Base-by-base conservation (phyloP, 352 stramenopile genomes). In the Phytophthora meadii region DNA sequence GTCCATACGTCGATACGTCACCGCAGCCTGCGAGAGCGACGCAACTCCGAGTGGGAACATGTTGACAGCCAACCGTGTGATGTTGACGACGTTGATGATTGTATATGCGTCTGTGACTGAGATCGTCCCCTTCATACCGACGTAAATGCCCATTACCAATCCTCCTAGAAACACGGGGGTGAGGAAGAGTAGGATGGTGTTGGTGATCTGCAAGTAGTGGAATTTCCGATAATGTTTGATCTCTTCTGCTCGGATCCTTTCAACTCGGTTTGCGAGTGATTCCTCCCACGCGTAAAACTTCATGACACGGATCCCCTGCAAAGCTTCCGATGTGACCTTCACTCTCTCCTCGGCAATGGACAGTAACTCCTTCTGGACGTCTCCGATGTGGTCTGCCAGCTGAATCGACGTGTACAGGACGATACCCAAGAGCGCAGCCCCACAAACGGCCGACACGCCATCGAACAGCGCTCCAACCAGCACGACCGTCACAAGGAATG, bases 321-420 rank as follows among this genome's bases (percentile, higher is more conserved):
- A 72, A 6, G 96, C 87, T 76, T 98, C 94, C 6, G 93, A 97
- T 30, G 94, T 95, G 60, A 98, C 88, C 70, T 97, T 96, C 11
- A 98, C 91, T 2, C 94, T 81, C n/a, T 90, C 71, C 8, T 86
- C 57, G 15, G 95, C 84, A n/a, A 76, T 49, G 1, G 11, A 27
- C 5, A 79, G 32, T 6, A 77, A 24, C 8, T 69, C 50, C n/a
- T 57, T 62, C 5, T 73, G 72, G 15, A 52, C 17, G 14, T 30
- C 22, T 19, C 68, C 66, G 11, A 68, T 67, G 5, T 58, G 41
- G 7, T 60, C 54, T 4, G 49, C 58, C 9, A 61, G n/a, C 12
- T 55, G 58, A 30, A 64, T 54, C 4, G 64, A 71, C 3, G 42
- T 65, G 39, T 55, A 63, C 28, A 77, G 34, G 11, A 79, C 52